Base-by-base conservation (phyloP, 1,139 yeast genomes). In the Meyerozyma smithsonii region DNA sequence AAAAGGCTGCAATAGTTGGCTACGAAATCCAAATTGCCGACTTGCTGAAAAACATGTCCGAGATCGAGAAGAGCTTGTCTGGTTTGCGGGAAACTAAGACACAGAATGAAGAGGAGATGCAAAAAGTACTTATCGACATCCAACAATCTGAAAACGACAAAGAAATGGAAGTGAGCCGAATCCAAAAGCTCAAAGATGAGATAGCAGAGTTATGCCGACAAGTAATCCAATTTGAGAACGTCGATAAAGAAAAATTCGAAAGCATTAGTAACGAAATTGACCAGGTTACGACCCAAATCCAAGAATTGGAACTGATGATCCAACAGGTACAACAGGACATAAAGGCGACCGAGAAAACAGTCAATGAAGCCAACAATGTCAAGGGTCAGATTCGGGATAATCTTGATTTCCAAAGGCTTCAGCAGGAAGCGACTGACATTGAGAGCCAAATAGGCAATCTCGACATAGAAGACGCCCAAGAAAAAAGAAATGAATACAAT, bases 401-500 rank as follows among this genome's bases (percentile, higher is more conserved):
- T 38, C 54, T 71, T 28, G 77, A 71, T 39, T 64, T 58, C 35
- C 51, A 72, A 36, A 56, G 58, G 8, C 56, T 64, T 14, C 45
- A 56, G 19, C 44, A 41, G 18, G 69, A 68, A 39, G 45, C 66
- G 2, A 61, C 52, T 7, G 52, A 53, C 7, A 53, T 66, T 4
- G 62, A 61, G 8, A 42, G 52, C 6, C 56, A 62, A 32, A 55
- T 71, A 11, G 44, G 46, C 4, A 56, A 53, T 1, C 54, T 71
- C 26, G 66, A 85, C 52, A 60, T 71, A 1, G 72, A 70, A 30
- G 72, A 81, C 50, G 96, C 97, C 0, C 83, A 80, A 45, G 62
- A 64, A 2, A 77, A 80, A 42, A 72, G 85, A 47, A 78, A 76
- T 2, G 72, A 73, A 45, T 92, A 84, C 55, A 84, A 86, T 46